Base-by-base conservation (phyloP, 1,139 yeast genomes). In the Pichiaceae sp. region DNA sequence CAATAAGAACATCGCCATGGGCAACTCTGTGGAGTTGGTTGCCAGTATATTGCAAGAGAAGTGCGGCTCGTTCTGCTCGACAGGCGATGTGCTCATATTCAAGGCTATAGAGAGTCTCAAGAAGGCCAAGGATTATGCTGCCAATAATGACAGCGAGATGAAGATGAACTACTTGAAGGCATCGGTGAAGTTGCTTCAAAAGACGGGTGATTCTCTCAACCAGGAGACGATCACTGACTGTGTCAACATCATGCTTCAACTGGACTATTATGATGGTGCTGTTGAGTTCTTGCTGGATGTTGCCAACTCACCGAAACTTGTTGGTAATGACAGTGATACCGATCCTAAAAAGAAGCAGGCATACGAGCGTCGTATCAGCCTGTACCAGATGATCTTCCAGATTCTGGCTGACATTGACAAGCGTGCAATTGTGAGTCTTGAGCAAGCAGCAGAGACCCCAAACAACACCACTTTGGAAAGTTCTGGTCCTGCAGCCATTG, bases 1-100 rank as follows among this genome's bases (percentile, higher is more conserved):
- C 40, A 89, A 89, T 58, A 80, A 84, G 53, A 85, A 82, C 46
- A 87, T 93, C 43, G 70, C 85, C 32, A 78, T 84, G 48, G 98
- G 98, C n/a, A 93, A 87, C 2, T 82, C 95, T 0, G 91, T 93
- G 36, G 98, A 91, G 54, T 69, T 81, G 37, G 86, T 91, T 39
- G 94, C 97, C 1, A 76, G 80, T 24, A 79, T 93, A 1, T 66
- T 93, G 37, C 96, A 91, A 58, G 93, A 85, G 38, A 78, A 94
- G 46, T 93, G 98, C 64, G 95, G 95, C 1, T 80, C 95, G 2
- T 93, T 87, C 59, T 93, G 97, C 53, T 86, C 96, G 0, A 77
- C 95, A 9, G 86, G 84, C 49, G 98, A 93, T 60, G 96, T 91
- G 23, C 71, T 87, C 42, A 84, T 93, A 18, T 93, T 89, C 66